These are phyloP conservation scores for Apiosordaria backusii DNA, from an alignment of 495 filamentous ascomycete genomes.

Conservation along the genomic window DNA sequence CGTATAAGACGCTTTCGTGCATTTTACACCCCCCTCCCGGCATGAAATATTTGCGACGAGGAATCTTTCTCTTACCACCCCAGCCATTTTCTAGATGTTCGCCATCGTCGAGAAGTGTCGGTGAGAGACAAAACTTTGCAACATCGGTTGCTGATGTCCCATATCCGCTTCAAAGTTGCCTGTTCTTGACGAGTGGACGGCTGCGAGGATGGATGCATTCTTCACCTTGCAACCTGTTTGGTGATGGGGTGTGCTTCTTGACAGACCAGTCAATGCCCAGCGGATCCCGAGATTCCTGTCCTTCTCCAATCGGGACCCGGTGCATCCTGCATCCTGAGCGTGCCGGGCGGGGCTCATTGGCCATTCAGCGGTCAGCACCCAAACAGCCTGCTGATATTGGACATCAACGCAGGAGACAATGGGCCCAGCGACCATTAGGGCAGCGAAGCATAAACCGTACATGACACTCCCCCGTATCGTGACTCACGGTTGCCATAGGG, in stretches of 20 bases:
- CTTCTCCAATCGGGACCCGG: slow-evolving; percentile 37
- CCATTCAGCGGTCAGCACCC: slow-evolving; percentile 31
- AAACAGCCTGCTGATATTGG: slow-evolving; percentile 42
- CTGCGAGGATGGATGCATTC: slow-evolving; percentile 6
- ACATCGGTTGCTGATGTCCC: slow-evolving; percentile 22
- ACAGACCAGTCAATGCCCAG: slow-evolving; percentile 6
- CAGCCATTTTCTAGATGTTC: background rate
- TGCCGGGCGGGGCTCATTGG: slow-evolving; percentile 35
- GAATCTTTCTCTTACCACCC: slow-evolving; percentile 17
- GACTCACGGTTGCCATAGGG: slow-evolving; percentile 33
- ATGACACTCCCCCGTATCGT: slow-evolving; percentile 27
- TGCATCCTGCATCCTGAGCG: slow-evolving; percentile 35
- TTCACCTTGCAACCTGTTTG: slow-evolving; percentile 22
- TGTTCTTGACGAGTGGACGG: slow-evolving; percentile 16
- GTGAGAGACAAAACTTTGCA: slow-evolving; percentile 26
- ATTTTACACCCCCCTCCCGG: slow-evolving; percentile 12
- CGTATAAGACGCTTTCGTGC: slow-evolving; percentile 33
- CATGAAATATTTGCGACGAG: slow-evolving; percentile 26
- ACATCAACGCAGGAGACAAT: slow-evolving; percentile 46
- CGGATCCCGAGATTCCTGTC: slow-evolving; percentile 6
- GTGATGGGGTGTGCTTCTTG: slow-evolving; percentile 13
- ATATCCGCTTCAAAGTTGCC: slow-evolving; percentile 18
- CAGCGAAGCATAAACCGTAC: slow-evolving; percentile 37
- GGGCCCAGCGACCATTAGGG: slow-evolving; percentile 32
- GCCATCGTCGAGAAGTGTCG: slow-evolving; percentile 26